Percentiles rank a stretch among this genome's conserved stretches.
These are phyloP conservation scores for Phytophthora hybrid DNA, from an alignment of 352 stramenopile genomes.

Conservation along the genomic window DNA sequence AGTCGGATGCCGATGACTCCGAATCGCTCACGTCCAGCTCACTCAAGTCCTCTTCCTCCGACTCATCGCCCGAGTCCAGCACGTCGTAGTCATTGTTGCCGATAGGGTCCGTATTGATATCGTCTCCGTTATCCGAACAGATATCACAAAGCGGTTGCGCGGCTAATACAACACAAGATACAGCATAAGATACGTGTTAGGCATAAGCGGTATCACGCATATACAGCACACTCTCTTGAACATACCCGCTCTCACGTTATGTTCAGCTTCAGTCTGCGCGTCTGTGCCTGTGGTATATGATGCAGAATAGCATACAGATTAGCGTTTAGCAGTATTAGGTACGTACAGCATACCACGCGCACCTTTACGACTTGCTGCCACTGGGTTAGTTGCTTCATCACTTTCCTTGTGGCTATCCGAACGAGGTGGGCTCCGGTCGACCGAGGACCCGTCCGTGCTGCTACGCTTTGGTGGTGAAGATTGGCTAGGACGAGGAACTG, in stretches of 20 bases:
- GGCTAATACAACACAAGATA: neutral
- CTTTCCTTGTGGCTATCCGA: too few relatives aligned
- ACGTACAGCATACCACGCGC: neutral
- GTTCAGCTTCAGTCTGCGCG: neutral
- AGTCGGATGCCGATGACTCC: neutral
- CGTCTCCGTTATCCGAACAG: neutral
- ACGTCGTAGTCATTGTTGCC: neutral
- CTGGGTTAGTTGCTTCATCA: too few relatives aligned
- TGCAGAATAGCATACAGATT: neutral
- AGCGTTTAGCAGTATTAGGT: neutral
- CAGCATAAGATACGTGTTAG: neutral
- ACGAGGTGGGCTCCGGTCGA: too few relatives aligned
- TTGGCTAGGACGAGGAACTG: too few relatives aligned
- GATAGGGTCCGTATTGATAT: neutral
- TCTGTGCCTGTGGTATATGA: neutral
- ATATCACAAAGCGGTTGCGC: neutral
- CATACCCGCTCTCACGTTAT: neutral
- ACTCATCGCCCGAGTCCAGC: conserved; percentile 4
- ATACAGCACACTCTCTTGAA: neutral
- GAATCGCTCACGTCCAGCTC: conserved; percentile 9
- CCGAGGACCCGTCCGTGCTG: too few relatives aligned
- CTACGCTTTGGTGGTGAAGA: too few relatives aligned
- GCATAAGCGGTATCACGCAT: neutral
- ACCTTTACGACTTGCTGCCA: too few relatives aligned
- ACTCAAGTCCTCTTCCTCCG: conserved; percentile 6